Base-by-base conservation (phyloP, 2,329 filamentous ascomycete species). In the Epichloe elymi region DNA sequence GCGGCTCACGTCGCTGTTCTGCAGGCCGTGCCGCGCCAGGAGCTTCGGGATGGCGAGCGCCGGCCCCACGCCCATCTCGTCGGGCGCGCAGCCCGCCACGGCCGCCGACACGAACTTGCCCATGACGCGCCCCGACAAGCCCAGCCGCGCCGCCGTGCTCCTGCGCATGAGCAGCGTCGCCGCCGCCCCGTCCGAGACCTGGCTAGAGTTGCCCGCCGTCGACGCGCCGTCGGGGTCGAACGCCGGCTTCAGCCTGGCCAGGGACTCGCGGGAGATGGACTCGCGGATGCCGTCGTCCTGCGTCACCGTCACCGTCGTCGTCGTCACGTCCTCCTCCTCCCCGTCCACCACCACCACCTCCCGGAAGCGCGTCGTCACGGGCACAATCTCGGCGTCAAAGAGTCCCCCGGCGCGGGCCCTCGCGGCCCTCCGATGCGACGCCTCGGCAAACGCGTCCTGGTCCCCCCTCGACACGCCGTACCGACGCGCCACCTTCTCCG, bases 11-110 rank as follows among this genome's bases (percentile, higher is more conserved):
- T 96, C 88, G 2, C 74, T 30, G 26, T 8, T 30, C 2, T 8
- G 63, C 14, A 96, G 65, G 0, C 83, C 87, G 1, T 84, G 78
- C 54, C 80, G 78, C 17, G 72, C 66, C n/a, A 96, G 74, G 19
- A 95, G 74, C 64, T 84, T 86, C 6, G 90, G 90, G 49, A 96
- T 91, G 0, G 88, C 90, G 30, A 95, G 63, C 0, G 88, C 88
- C 0, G 91, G 90, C 0, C 91, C 90, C 52, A 96, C 75, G 39
- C 91, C 90, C 91, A 97, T 96, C 75, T 95, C 89, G 62, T 95
- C 88, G 0, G 91, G 90, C 48, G 74, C 75, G 64, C 88, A 94
- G 12, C 91, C 90, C 0, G 82, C 80, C 11, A 87, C 83, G 33
- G 82, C 76, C 1, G 86, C 84, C 0, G 79, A 83, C 0, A 89